Evolutionary conservation across 176 grass and related monocot species (phyloP), one percentile per base, ranked within the genome.

Genomic region (Chrysopogon serrulatus): DNA sequence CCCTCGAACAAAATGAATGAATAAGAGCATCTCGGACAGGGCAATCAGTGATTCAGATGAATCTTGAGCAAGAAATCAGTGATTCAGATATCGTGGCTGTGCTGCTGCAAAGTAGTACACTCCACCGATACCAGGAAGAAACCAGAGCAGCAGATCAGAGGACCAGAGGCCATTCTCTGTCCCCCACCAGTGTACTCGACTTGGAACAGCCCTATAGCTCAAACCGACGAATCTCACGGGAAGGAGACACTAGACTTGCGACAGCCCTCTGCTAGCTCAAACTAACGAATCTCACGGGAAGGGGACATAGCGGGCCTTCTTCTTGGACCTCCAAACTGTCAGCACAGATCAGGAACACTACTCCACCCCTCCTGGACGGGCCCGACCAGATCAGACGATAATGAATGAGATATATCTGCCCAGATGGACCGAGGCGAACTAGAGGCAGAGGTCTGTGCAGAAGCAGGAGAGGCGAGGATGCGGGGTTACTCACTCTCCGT

Each of bases 401-500:
- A 56, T 8, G 19, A 53, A 56, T 31, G 27, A 47, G 12, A 78
- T 68, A n/a, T 51, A 65, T 21, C 36, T 44, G 37, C 37, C 13
- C 7, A 24, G 37, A 53, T 48, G 30, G 8, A 66, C 6, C 65
- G 13, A 61, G 26, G 2, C 56, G 10, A 23, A 10, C 49, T 53
- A 53, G 11, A 2, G 62, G 12, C 12, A 16, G 39, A 1, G 7
- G 9, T 19, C 28, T 14, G 11, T 54, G 51, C 8, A 47, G 77
- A 24, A 28, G 57, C 0, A 6, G 19, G 23, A 27, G 41, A 51
- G 60, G 8, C 2, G 63, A 16, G 34, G 33, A 36, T 37, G 2
- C 8, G 21, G 11, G 16, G 17, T 10, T 19, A 57, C 82, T 31
- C 76, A 94, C 95, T 92, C 8, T 97, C 32, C 0, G 84, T 79